Percentiles rank a stretch among this genome's conserved stretches.
phyloP scores from a whole-genome alignment of 441 rosid genomes.

The Monsonia emarginata region DNA sequence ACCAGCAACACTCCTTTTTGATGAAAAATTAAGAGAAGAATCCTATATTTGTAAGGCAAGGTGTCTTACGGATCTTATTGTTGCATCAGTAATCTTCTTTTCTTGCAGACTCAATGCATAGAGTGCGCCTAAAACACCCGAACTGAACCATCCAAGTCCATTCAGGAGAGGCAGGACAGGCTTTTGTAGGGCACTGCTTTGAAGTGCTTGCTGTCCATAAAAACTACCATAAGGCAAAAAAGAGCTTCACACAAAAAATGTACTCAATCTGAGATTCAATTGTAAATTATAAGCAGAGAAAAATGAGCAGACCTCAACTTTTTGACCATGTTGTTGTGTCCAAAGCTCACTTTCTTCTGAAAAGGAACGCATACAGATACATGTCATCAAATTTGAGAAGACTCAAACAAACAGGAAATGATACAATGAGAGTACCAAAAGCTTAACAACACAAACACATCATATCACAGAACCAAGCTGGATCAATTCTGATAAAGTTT shows the following conservation, averaged over 20 bases:
- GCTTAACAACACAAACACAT: too few relatives aligned
- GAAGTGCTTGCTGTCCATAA: constrained; percentile 38
- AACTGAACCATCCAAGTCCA: constrained; percentile 63
- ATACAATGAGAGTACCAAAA: not conserved
- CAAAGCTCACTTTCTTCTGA: constrained; percentile 36
- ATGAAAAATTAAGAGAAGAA: too few relatives aligned
- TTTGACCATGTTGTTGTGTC: constrained; percentile 29
- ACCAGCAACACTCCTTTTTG: too few relatives aligned
- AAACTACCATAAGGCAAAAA: constrained; percentile 16
- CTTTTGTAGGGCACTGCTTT: constrained; percentile 37
- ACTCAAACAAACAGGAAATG: not conserved
- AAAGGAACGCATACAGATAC: constrained; percentile 19
- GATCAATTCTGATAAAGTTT: too few relatives aligned
- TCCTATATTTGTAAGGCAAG: not conserved
- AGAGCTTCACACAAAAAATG: constrained; percentile 8
- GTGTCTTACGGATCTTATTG: constrained; percentile 58
- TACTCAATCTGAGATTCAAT: constrained; percentile 8
- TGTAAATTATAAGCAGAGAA: constrained; percentile 13
- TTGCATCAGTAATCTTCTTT: constrained; percentile 35
- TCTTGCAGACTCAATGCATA: constrained; percentile 65
- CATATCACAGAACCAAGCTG: too few relatives aligned
- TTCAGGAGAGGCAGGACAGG: constrained; percentile 60
- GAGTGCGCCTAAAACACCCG: constrained; percentile 74
- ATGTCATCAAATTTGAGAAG: not conserved
- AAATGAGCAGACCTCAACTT: constrained; percentile 47